Conservation (phyloP, 306 rosid species). For the Inga leiocalycina region DNA sequence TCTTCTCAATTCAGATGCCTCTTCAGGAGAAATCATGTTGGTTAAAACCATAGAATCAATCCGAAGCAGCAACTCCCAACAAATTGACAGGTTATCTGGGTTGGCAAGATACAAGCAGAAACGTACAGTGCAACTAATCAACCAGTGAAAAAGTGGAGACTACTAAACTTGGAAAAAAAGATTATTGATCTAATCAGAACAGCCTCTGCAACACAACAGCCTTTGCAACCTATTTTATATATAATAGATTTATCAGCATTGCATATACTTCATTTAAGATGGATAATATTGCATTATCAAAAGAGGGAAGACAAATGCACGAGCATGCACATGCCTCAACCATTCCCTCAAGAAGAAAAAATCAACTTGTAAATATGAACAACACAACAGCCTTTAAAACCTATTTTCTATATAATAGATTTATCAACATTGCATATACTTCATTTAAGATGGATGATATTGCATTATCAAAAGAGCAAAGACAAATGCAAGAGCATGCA, state of each 20-base stretch:
- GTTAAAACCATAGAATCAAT: constrained; percentile 82
- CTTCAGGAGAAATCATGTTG: constrained; percentile 51
- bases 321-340: not conserved
- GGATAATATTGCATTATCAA: not conserved
- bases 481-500: constrained; percentile 2
- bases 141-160: constrained; percentile 13
- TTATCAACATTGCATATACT: not conserved
- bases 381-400: constrained; percentile 18
- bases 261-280: not conserved
- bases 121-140: constrained; percentile 29
- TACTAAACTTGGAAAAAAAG: not conserved
- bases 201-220: not conserved
- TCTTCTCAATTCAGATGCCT: constrained; percentile 72
- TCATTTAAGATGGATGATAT: not conserved
- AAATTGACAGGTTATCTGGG: constrained; percentile 65
- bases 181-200: constrained; percentile 6
- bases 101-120: constrained; percentile 40
- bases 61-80: constrained; percentile 79
- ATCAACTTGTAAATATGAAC: constrained; percentile 16
- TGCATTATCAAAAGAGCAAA: not conserved
- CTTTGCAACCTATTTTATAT: constrained; percentile 15
- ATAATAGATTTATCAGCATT: not conserved
- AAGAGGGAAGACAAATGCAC: not conserved
- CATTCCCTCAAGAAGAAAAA: constrained; percentile 1
- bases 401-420: not conserved